A percentile compares a stretch with the other conserved stretches of the same genome.
These are phyloP conservation scores for Sarocladium kiliense DNA, from an alignment of 2,329 filamentous ascomycete species.

Conservation along the genomic window DNA sequence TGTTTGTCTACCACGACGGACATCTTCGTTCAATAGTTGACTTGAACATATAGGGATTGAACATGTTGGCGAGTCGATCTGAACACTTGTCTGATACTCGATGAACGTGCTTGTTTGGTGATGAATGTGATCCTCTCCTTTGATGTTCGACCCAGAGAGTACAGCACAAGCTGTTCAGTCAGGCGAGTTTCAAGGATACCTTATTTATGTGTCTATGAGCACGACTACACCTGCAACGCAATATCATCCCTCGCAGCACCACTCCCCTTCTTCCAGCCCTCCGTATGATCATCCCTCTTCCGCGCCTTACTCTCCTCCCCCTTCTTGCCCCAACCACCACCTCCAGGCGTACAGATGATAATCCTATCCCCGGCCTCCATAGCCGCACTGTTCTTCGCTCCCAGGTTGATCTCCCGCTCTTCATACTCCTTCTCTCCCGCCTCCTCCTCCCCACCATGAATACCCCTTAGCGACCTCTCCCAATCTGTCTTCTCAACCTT, in stretches of 20 bases:
- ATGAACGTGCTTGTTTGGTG: too few species aligned
- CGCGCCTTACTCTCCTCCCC: conserved; percentile 52
- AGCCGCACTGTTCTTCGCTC: conserved; percentile 72
- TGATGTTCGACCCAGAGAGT: too few species aligned
- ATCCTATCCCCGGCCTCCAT: conserved; percentile 76
- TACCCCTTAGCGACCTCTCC: conserved; percentile 36
- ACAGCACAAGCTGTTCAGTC: too few species aligned
- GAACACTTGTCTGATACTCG: too few species aligned
- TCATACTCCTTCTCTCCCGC: conserved; percentile 40
- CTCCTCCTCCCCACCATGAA: conserved; percentile 27
- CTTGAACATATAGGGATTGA: background rate
- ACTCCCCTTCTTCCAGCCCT: conserved; percentile 51
- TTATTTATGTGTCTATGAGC: background rate
- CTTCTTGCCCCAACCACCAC: conserved; percentile 67
- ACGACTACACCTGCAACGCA: conserved; percentile 47
- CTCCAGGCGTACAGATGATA: conserved; percentile 72
- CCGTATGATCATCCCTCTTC: conserved; percentile 47
- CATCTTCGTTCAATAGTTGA: background rate
- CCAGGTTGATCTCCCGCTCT: conserved; percentile 64
- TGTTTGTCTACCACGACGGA: background rate
- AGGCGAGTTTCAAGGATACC: background rate
- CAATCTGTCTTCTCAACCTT: conserved; percentile 56
- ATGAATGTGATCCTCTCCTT: background rate
- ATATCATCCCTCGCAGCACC: conserved; percentile 54
- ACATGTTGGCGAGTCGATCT: background rate